Base-by-base conservation (phyloP, 345 rosid species). In the Dipteronia dyeriana region DNA sequence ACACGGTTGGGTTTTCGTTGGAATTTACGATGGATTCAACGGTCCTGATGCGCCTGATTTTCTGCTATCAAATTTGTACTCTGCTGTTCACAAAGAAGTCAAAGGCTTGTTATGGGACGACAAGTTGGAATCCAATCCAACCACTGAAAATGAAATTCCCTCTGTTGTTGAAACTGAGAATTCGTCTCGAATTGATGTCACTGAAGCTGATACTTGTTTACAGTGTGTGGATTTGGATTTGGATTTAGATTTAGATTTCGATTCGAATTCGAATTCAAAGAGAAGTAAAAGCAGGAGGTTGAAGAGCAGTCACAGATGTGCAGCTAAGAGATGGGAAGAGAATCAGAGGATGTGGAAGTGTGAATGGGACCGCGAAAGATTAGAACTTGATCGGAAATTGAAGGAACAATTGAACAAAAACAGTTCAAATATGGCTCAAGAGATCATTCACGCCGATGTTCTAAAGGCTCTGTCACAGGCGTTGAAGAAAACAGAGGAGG, bases 21-120 rank as follows among this genome's bases (percentile, higher is more conserved):
- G 99, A 67, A 96, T 96, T 64, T 96, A 96, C 73, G 99, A 96
- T 72, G 99, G 99, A 39, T 96, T 96, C 84, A 96, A 91, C 76
- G 99, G 99, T 19, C 98, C 98, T 69, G 99, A 96, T 85, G 99
- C 99, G 0, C 95, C 99, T 20, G 99, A 96, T 80, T 96, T 39
- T 68, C 86, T 96, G 20, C 63, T 88, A 66, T 86, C 97, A 2
- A 90, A 94, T 86, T 83, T 96, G 1, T 96, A 96, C 78, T 82
- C 90, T 51, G 68, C 87, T 45, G 93, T 96, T 20, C 91, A 90
- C 57, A 90, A 85, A 56, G 99, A 96, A 83, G 92, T 96, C 71
- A 91, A 94, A 61, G 99, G 99, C 19, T 80, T 96, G 75, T 47
- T 96, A 38, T 93, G 97, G 97, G 98, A 96, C 68, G 97, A 92